Percentiles rank a stretch among this genome's conserved stretches.
phyloP scores from a whole-genome alignment of 2,329 filamentous ascomycete genomes.

The Esteya vermicola region DNA sequence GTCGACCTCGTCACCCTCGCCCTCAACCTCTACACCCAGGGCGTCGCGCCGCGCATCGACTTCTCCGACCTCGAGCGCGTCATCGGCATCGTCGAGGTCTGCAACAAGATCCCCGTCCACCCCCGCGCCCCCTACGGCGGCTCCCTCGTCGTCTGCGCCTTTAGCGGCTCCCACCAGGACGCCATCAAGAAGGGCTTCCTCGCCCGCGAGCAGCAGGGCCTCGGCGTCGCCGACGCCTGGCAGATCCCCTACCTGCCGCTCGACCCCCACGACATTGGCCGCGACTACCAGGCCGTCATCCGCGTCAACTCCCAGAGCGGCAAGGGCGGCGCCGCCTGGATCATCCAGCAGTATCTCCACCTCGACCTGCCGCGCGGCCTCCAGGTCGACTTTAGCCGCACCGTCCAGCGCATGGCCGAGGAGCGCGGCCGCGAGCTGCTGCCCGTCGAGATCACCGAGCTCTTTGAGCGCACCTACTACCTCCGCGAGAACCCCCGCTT shows the following conservation, averaged over 20 bases:
- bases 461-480: slow-evolving; percentile 86
- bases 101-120: slow-evolving; percentile 90
- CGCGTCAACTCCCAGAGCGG: slow-evolving; percentile 94
- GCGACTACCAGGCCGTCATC: slow-evolving; percentile 96
- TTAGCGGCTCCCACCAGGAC: slow-evolving; percentile 86
- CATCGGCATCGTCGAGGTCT: slow-evolving; percentile 79
- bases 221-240: slow-evolving; percentile 56
- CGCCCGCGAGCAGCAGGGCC: slow-evolving; percentile 45
- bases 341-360: slow-evolving; percentile 76
- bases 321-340: slow-evolving; percentile 89
- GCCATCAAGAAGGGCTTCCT: slow-evolving; percentile 91
- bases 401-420: slow-evolving; percentile 76
- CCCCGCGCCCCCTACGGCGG: slow-evolving; percentile 83
- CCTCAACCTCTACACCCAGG: slow-evolving; percentile 90
- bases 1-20: slow-evolving; percentile 88
- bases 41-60: slow-evolving; percentile 71
- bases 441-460: slow-evolving; percentile 64
- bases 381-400: slow-evolving; percentile 77
- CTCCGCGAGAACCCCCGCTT: slow-evolving; percentile 75
- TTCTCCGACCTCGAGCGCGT: slow-evolving; percentile 79
- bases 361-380: slow-evolving; percentile 87
- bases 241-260: slow-evolving; percentile 82
- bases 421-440: slow-evolving; percentile 69
- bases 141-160: slow-evolving; percentile 81
- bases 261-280: slow-evolving; percentile 83